Conservation (phyloP, 805 yeast species). For the Cyberlindnera mrakii region DNA sequence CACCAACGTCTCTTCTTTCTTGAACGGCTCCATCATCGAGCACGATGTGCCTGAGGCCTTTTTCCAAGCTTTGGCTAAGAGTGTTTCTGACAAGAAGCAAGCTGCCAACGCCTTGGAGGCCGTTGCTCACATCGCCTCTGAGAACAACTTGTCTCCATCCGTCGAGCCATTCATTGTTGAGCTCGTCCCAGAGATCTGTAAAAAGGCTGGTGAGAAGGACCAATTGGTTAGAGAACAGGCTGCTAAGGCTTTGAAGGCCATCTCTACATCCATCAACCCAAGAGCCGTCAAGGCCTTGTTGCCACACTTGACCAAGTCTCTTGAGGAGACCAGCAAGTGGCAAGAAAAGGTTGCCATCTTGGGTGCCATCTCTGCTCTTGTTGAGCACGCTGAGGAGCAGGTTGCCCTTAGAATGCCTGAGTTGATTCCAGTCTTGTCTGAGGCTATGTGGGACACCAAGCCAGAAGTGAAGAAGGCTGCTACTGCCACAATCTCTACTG, state of each 20-base stretch:
- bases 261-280: conserved; percentile 84
- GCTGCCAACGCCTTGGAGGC: conserved; percentile 81
- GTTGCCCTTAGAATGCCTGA: conserved; percentile 99
- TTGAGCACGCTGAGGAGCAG: conserved; percentile 92
- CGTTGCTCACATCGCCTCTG: conserved; percentile 76
- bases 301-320: conserved; percentile 68
- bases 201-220: conserved; percentile 88
- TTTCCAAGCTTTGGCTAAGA: conserved; percentile 69
- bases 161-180: conserved; percentile 94
- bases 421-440: conserved; percentile 96
- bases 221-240: conserved; percentile 70
- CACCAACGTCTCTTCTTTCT: conserved; percentile 82
- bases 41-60: conserved; percentile 94
- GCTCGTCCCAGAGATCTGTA: conserved; percentile 63
- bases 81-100: conserved; percentile 78
- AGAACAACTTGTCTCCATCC: conserved; percentile 74
- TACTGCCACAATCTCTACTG: conserved; percentile 88
- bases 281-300: conserved; percentile 84
- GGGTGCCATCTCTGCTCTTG: conserved; percentile 78
- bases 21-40: conserved; percentile 95
- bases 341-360: conserved; percentile 93
- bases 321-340: conserved; percentile 85
- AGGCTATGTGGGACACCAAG: conserved; percentile 99
- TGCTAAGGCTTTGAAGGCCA: conserved; percentile 65
- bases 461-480: conserved; percentile 97